Base-by-base conservation (phyloP, 805 yeast genomes). In the Wickerhamiella sorbophila region DNA sequence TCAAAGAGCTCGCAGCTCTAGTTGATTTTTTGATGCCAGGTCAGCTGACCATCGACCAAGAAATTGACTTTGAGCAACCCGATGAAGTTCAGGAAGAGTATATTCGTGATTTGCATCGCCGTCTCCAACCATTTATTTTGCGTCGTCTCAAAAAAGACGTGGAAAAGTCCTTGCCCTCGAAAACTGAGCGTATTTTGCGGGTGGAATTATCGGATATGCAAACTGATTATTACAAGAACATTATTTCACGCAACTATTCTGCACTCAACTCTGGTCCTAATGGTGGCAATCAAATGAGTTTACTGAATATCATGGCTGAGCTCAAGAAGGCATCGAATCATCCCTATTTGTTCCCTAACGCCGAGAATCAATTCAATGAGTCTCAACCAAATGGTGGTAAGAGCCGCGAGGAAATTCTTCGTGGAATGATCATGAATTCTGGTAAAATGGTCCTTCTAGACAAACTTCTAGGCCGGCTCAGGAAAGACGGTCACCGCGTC, bases 371-470 rank as follows among this genome's bases (percentile, higher is more conserved):
- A 44, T 91, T 27, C 63, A 80, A 45, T 65, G 36, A 48, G 18
- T 37, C 49, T 10, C 77, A 77, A 27, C 79, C 78, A 17, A 71
- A 71, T 33, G 67, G 70, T 32, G 57, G 59, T 33, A 60, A 63
- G 19, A 69, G 86, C 1, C 71, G 95, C 45, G 96, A 88, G 52
- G 83, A 77, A 50, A 70, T 81, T 17, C 63, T 91, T 33, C 75
- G 86, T 56, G 99, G 98, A 14, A 66, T 91, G 67, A 83, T 91
- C 49, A 91, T 91, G 98, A 83, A 93, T 15, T 83, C 95, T 5
- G 99, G 99, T 53, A 91, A 91, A 58, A 91, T 91, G 98, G 99
- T 91, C 5, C 68, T 91, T 38, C 66, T 91, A 40, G 99, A 91
- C 62, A 87, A 91, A 59, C 66, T 91, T 32, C 69, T 91, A 46